A percentile compares a stretch with the other conserved stretches of the same genome.
phyloP scores from a whole-genome alignment of 306 rosid species.

The Oemleria cerasiformis region DNA sequence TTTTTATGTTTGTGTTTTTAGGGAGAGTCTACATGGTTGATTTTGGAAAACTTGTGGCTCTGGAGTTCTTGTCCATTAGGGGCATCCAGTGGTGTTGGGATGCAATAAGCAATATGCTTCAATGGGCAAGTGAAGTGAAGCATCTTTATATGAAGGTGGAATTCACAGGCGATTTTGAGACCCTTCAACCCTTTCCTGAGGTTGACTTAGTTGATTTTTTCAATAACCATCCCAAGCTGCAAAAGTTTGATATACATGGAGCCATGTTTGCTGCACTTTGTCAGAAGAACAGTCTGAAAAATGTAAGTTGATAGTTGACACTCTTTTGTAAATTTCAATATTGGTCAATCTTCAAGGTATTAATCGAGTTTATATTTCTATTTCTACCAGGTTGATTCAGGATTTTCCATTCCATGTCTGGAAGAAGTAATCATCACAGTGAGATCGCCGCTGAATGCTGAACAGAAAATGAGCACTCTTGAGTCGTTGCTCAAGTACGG shows the following conservation, averaged over 20 bases:
- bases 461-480: constrained; percentile 85
- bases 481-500: constrained; percentile 80
- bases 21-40: constrained; percentile 92
- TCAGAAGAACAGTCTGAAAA: constrained; percentile 83
- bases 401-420: constrained; percentile 74
- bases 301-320: constrained; percentile 45
- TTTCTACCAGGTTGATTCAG: constrained; percentile 62
- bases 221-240: constrained; percentile 75
- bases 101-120: constrained; percentile 83
- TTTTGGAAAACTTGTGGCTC: constrained; percentile 64
- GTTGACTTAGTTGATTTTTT: constrained; percentile 90
- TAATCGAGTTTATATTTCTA: background rate
- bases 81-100: constrained; percentile 97
- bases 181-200: constrained; percentile 90
- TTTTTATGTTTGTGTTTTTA: constrained; percentile 19
- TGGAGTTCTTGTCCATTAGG: constrained; percentile 72
- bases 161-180: constrained; percentile 81
- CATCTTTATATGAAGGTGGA: constrained; percentile 95
- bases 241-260: constrained; percentile 83
- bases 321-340: constrained; percentile 5
- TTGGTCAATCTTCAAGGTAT: background rate
- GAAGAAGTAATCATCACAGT: constrained; percentile 78
- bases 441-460: constrained; percentile 91
- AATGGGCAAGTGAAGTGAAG: constrained; percentile 76
- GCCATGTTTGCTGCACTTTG: constrained; percentile 99